Conservation (phyloP, 2,329 filamentous ascomycete species). For the Paecilomyces formosus region DNA sequence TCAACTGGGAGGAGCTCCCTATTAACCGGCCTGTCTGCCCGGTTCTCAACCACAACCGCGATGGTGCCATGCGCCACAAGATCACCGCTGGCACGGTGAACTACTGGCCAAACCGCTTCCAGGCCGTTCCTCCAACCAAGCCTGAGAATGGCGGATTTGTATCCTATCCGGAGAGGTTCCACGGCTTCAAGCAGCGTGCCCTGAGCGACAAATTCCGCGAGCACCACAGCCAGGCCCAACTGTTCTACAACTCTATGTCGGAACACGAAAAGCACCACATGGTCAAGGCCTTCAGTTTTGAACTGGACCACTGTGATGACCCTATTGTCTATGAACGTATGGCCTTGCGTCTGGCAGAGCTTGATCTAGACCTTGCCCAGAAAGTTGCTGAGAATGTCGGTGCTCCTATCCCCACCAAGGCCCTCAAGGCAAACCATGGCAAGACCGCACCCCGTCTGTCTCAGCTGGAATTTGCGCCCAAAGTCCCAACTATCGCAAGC, state of each 20-base stretch:
- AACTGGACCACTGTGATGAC: constrained; percentile 77
- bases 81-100: constrained; percentile 68
- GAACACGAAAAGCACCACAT: constrained; percentile 59
- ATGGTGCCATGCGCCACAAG: constrained; percentile 64
- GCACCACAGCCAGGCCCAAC: constrained; percentile 68
- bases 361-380: constrained; percentile 63
- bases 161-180: constrained; percentile 59
- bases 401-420: constrained; percentile 48
- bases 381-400: constrained; percentile 64
- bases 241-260: constrained; percentile 74
- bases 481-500: constrained; percentile 58
- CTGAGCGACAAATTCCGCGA: constrained; percentile 69
- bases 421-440: constrained; percentile 54
- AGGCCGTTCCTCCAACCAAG: constrained; percentile 55
- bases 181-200: constrained; percentile 60
- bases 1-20: constrained; percentile 63
- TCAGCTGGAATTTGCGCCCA: constrained; percentile 63
- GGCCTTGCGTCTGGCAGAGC: constrained; percentile 60
- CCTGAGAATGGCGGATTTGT: constrained; percentile 59
- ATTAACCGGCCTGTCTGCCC: constrained; percentile 65
- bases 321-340: constrained; percentile 66
- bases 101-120: constrained; percentile 71
- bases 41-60: constrained; percentile 66
- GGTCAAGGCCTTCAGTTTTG: constrained; percentile 55
- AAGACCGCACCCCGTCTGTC: constrained; percentile 59